Base-by-base conservation (phyloP, 2,329 filamentous ascomycete species). In the Orbilia quercus region DNA sequence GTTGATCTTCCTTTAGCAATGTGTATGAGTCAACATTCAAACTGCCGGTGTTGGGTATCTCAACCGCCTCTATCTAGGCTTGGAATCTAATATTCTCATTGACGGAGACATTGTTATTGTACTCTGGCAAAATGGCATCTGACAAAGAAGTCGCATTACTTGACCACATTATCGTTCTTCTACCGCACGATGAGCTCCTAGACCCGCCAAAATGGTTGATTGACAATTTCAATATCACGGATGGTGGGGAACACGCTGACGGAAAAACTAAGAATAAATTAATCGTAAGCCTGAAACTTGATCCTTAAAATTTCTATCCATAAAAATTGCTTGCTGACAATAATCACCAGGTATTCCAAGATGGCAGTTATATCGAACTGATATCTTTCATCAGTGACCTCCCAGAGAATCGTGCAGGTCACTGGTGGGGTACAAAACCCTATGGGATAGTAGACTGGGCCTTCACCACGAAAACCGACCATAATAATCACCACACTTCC, bases 361-460 rank as follows among this genome's bases (percentile, higher is more conserved):
- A 90, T 76, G 88, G 88, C 28, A 84, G 84, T 20, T 90, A 90
- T 80, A 81, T 91, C 59, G 88, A 91, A 77, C 81, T 90, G 55
- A 88, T 90, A 71, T 84, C 86, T 40, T 90, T 90, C 78, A 81
- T 86, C 53, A 79, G 84, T 18, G 83, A 82, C 44, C 78, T 59
- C 79, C 34, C 76, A 79, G n/a, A 79, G 7, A 75, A 80, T 25
- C 5, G 84, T 2, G 77, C 77, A 4, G 79, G 80, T 0, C 87
- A 90, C 77, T 85, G 85, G 77, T 91, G 88, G 88, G 87, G 85
- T 0, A 69, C 79, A 0, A 83, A 85, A 7, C 75, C 79, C 0
- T 83, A 83, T 31, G 85, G 86, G 2, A 81, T 85, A 44, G 82
- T 90, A 75, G 89, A 89, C 81, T 87, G 86, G 83, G 85, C 88